phyloP scores from a whole-genome alignment of 768 basidiomycete genomes.

The Leccinum imitatum region DNA sequence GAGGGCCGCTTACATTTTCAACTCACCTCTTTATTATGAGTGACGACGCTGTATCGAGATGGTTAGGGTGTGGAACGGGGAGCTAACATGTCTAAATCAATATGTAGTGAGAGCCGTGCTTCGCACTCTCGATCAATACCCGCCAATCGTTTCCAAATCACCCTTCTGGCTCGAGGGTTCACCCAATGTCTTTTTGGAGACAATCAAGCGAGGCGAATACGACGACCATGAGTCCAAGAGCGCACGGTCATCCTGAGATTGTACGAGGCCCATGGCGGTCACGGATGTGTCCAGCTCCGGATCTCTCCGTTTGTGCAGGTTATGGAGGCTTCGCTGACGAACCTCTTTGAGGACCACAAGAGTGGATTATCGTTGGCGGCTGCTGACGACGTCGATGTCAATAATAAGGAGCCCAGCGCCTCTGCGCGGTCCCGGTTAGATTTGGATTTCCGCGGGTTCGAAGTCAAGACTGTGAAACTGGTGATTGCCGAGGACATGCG shows the following conservation, averaged over 20 bases:
- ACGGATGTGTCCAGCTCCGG: slow-evolving; percentile 64
- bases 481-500: slow-evolving; percentile 30
- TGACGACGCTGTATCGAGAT: not conserved
- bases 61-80: not conserved
- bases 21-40: slow-evolving; percentile 74
- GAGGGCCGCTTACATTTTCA: slow-evolving; percentile 75
- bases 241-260: slow-evolving; percentile 68
- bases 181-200: slow-evolving; percentile 86
- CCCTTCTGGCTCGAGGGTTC: slow-evolving; percentile 72
- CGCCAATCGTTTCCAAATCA: slow-evolving; percentile 34
- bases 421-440: slow-evolving; percentile 35
- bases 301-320: slow-evolving; percentile 56
- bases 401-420: not conserved
- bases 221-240: slow-evolving; percentile 48
- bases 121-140: not conserved
- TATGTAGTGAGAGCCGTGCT: slow-evolving; percentile 28
- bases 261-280: slow-evolving; percentile 95
- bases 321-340: slow-evolving; percentile 64
- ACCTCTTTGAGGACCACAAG: slow-evolving; percentile 79
- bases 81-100: slow-evolving; percentile 1
- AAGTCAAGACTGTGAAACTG: slow-evolving; percentile 87
- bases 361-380: slow-evolving; percentile 43
- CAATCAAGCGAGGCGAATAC: slow-evolving; percentile 91
- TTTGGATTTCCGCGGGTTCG: slow-evolving; percentile 80
- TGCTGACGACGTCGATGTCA: slow-evolving; percentile 19